Base-by-base conservation (phyloP, 257 asterid genomes). In the Rehmannia glutinosa region DNA sequence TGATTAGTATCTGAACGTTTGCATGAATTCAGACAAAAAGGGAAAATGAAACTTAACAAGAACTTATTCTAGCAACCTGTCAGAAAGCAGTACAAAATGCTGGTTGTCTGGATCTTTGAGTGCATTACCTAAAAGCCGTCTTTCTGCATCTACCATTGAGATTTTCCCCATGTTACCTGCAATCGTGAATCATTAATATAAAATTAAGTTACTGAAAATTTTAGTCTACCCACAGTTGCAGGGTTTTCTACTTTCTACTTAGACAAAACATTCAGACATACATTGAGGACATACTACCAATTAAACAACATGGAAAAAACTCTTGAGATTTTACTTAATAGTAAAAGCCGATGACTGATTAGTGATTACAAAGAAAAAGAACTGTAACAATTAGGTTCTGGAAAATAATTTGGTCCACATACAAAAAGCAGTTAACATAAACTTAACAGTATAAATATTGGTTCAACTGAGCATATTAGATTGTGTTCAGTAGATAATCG, bases 121-220 rank as follows among this genome's bases (percentile, higher is more conserved):
- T 2, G 99, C 97, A 79, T 87, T 73, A 8, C 81, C 96, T 75
- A 94, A 75, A 73, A 94, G 98, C 53, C 99, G 84, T 69, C 82
- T 91, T 82, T 94, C 99, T 73, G 98, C 99, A 80, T 94, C 98
- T 62, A 94, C 94, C 99, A 94, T 94, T 21, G 99, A 94, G 66
- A 91, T 87, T 81, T 77, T 87, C 33, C 99, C 99, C 99, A 94
- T 4, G 19, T 87, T 19, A 94, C 99, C 99, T 73, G 75, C 56
- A 65, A 30, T 47, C 30, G 42, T 33, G 64, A 76, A 60, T 25
- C 52, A 70, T 15, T 49, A 58, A 49, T 19, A 42, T 1, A 21
- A 59, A 38, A 46, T 67, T 52, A 20, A 54, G 57, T 46, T 66
- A 47, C 71, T 47, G 54, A 28, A 5, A 50, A 24, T 33, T 39